phyloP scores from a whole-genome alignment of 108 stramenopile species.

The Pseudonitzschia delicatissima region DNA sequence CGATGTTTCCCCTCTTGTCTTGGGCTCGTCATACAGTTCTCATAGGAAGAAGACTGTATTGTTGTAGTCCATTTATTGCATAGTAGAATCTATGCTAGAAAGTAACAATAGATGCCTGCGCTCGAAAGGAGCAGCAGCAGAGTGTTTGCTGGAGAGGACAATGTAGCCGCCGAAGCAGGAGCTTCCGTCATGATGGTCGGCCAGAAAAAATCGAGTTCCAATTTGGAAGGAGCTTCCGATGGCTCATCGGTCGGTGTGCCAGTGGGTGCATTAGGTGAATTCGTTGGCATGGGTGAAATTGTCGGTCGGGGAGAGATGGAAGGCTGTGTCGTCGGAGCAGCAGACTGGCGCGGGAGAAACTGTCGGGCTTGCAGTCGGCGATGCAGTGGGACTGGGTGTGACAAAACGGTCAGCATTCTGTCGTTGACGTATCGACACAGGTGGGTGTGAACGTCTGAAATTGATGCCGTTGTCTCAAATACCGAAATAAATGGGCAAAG shows the following conservation, averaged over 20 bases:
- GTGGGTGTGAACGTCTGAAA: constrained; percentile 33
- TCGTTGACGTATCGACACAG: constrained; percentile 15
- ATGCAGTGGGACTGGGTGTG: constrained; percentile 17
- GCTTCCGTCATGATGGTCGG: not conserved
- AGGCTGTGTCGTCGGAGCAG: constrained; percentile 6
- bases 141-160: too few relatives aligned
- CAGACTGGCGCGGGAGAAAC: constrained; percentile 7
- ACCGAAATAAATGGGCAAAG: constrained; percentile 29
- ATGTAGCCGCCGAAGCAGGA: not conserved
- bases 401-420: constrained; percentile 8
- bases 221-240: not conserved
- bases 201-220: not conserved
- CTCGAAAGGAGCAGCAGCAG: too few relatives aligned
- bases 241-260: not conserved
- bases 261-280: not conserved
- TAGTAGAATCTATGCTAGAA: too few relatives aligned
- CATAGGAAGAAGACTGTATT: too few relatives aligned
- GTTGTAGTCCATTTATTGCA: too few relatives aligned
- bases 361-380: constrained; percentile 8
- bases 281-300: constrained; percentile 4
- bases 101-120: too few relatives aligned
- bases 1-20: too few relatives aligned
- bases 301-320: constrained; percentile 19
- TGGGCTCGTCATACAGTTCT: too few relatives aligned
- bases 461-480: constrained; percentile 31